Base-by-base conservation (phyloP, 441 rosid species). In the Populus hybrid region DNA sequence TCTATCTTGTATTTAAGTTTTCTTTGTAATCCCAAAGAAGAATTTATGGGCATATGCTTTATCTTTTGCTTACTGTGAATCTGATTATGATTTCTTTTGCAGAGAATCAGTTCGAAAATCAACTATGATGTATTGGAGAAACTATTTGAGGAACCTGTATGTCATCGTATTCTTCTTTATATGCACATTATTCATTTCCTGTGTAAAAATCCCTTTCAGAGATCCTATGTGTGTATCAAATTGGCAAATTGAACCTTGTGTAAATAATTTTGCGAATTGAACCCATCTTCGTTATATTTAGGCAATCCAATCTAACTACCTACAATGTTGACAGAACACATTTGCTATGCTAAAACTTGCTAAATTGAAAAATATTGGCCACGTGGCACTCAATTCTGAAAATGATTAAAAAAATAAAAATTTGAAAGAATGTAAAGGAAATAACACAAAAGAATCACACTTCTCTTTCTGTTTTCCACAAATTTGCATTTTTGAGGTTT, bases 51-150 rank as follows among this genome's bases (percentile, higher is more conserved):
- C 7, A 0, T 3, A 28, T 46, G 9, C 67, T 74, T 9, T 32
- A 30, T 70, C 14, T 67, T 50, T 72, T 79, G 59, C 11, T 7
- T 74, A 34, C 10, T 19, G 24, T 5, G 73, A 16, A 23, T 40
- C 32, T 23, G 32, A 46, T 65, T 78, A 21, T 77, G 71, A 53
- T 38, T 70, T 75, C 38, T 73, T 75, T 34, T 82, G 84, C 94
- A 89, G 98, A 87, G 93, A 80, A 79, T 91, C 77, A 82, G 90
- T 78, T 85, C 86, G 61, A 82, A 86, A 78, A 89, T 92, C 87
- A 92, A 94, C 85, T 83, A 83, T 40, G 93, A 94, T 50, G 87
- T 80, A 8, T 81, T 92, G 87, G 89, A 86, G 70, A 85, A 91
- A 79, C 93, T 94, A 69, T 90, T 92, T 34, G 86, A 85, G 53